Base-by-base conservation (phyloP, 2,329 filamentous ascomycete genomes). In the Sarocladium oryzae region DNA sequence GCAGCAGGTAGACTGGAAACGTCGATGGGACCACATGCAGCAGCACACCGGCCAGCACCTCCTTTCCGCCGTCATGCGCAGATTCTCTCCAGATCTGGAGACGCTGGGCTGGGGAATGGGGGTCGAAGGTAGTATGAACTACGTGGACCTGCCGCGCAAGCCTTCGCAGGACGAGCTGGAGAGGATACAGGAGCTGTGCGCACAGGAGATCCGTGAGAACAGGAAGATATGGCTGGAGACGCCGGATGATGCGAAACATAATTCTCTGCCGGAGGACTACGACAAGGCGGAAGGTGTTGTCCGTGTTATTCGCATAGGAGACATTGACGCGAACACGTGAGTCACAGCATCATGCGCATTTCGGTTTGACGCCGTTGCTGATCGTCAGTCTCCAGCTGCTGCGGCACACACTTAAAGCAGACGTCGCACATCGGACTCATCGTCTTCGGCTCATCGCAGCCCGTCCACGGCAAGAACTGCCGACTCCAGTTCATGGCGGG, bases 21-120 rank as follows among this genome's bases (percentile, higher is more conserved):
- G 63, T 0, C 58, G 63, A n/a, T 65, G 63, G 61, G 59, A 66
- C 41, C 63, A 66, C 10, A 66, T 66, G 63, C 63, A 66, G 11
- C 63, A 66, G 6, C 63, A 66, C 18, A 66, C 63, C 0, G 63
- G 63, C 1, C 63, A 66, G 7, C 63, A 66, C 28, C 58, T 66
- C 2, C 55, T 66, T 2, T 66, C 63, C 0, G 63, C 63, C 1
- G 51, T 66, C 3, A 63, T 66, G 63, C 54, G 61, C 33, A 59
- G 55, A 0, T 51, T 52, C 15, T 35, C 10, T 0, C 54, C 62
- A 1, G 53, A 53, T 5, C 56, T 65, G 1, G 57, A 57, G 2
- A 65, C 63, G 0, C 52, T 65, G 0, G 63, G 63, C 0, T 65
- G 63, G 63, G 63, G 63, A 0, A 66, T 65, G 61, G 62, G 63